Percentiles rank a stretch among this genome's conserved stretches.
Conservation (phyloP, 768 basidiomycete species). For the Daedaleopsis sinensis region DNA sequence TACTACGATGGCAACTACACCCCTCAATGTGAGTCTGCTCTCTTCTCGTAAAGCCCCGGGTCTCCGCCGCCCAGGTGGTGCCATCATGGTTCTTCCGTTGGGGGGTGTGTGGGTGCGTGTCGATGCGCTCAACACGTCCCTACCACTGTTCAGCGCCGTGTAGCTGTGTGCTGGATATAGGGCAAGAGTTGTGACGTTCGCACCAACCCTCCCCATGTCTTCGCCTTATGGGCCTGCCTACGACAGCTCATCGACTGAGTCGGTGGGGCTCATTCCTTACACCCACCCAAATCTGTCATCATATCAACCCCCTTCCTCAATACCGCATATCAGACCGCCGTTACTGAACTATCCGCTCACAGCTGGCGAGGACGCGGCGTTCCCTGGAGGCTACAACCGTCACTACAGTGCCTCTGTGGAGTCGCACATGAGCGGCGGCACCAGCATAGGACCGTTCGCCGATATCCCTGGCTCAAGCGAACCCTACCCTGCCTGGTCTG, state of each 20-base stretch:
- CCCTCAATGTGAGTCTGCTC: conserved; percentile 26
- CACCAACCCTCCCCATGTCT: conserved; percentile 6
- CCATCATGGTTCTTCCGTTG: conserved; percentile 10
- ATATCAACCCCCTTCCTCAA: neutral
- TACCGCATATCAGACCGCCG: conserved; percentile 10
- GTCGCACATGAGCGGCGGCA: conserved; percentile 35
- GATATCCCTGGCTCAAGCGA: conserved; percentile 42
- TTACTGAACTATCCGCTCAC: conserved; percentile 19
- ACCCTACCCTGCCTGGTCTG: conserved; percentile 94
- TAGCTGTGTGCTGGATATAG: conserved; percentile 4
- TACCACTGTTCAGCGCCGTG: conserved; percentile 9
- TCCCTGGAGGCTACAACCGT: conserved; percentile 26
- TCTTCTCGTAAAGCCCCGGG: neutral
- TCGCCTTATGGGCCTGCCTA: conserved; percentile 5
- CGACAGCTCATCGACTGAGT: conserved; percentile 14
- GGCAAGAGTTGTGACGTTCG: neutral
- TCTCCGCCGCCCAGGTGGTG: neutral
- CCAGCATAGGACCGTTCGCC: conserved; percentile 28
- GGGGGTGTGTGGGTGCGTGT: neutral
- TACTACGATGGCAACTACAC: conserved; percentile 32
- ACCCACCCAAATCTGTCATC: neutral
- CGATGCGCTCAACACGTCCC: neutral
- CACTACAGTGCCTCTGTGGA: conserved; percentile 38
- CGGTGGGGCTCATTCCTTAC: conserved; percentile 8
- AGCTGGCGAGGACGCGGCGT: conserved; percentile 34